Evolutionary conservation across 1,284 basidiomycete species (phyloP).

Genomic region (Heterobasidion parviporum): DNA sequence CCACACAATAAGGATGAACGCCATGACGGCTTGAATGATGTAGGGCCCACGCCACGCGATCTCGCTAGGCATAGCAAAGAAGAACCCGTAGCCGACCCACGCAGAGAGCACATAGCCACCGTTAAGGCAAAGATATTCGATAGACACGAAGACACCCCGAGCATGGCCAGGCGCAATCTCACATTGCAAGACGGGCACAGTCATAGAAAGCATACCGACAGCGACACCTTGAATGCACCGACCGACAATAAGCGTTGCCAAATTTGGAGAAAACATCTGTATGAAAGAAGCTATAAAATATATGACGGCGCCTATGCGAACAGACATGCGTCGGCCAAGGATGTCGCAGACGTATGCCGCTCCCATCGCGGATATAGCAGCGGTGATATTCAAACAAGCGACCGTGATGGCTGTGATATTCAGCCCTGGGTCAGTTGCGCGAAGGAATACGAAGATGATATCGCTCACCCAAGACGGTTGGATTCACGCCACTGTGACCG

Average conservation of each 20-base stretch:
- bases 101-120: conserved; percentile 40
- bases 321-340: conserved; percentile 39
- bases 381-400: conserved; percentile 43
- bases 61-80: conserved; percentile 38
- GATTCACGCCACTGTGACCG: conserved; percentile 34
- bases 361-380: conserved; percentile 34
- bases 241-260: conserved; percentile 34
- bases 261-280: conserved; percentile 35
- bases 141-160: conserved; percentile 42
- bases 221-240: conserved; percentile 39
- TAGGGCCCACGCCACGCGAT: conserved; percentile 49
- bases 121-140: conserved; percentile 46
- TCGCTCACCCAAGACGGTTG: conserved; percentile 34
- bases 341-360: conserved; percentile 42
- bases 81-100: conserved; percentile 47
- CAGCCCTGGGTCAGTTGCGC: conserved; percentile 2
- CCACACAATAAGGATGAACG: conserved; percentile 34
- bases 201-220: conserved; percentile 45
- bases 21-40: conserved; percentile 37
- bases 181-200: conserved; percentile 42
- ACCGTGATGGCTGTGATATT: conserved; percentile 35
- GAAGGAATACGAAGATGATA: background rate
- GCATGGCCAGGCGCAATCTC: conserved; percentile 45
- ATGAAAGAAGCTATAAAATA: conserved; percentile 40
- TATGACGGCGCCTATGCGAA: conserved; percentile 38